Conservation (phyloP, 257 asterid species). For the Rehmannia glutinosa region DNA sequence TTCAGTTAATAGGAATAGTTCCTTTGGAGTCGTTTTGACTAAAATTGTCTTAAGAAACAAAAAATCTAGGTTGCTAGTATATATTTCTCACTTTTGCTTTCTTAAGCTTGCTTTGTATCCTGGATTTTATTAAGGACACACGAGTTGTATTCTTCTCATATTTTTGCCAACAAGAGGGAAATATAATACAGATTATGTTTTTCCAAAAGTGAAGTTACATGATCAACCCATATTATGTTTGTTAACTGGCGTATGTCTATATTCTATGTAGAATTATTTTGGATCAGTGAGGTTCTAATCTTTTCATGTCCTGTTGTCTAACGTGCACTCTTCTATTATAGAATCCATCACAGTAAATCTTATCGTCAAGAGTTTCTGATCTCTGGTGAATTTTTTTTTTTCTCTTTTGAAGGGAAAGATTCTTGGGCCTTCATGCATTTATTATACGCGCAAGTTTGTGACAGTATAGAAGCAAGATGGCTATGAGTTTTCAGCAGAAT, state of each 20-base stretch:
- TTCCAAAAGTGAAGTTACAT: neutral
- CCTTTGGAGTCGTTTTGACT: neutral
- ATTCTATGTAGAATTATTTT: neutral
- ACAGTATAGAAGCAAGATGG: constrained; percentile 28
- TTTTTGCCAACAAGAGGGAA: neutral
- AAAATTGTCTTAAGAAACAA: neutral
- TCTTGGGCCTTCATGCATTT: constrained; percentile 24
- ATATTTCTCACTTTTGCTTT: neutral
- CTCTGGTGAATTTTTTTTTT: neutral
- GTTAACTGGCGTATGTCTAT: neutral
- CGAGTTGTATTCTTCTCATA: neutral
- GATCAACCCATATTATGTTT: neutral
- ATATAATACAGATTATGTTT: neutral
- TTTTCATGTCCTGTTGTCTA: neutral
- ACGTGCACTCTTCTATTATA: neutral
- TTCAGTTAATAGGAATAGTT: neutral
- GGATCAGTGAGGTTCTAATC: neutral
- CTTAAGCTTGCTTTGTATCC: neutral
- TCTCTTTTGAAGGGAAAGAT: constrained; percentile 22
- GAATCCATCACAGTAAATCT: neutral
- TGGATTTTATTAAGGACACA: neutral
- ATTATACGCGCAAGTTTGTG: constrained; percentile 22
- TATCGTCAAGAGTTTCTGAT: constrained; percentile 4
- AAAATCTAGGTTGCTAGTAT: neutral
- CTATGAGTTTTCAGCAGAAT: constrained; percentile 49